Conservation (phyloP, 768 basidiomycete species). For the Mycena leptocephala region DNA sequence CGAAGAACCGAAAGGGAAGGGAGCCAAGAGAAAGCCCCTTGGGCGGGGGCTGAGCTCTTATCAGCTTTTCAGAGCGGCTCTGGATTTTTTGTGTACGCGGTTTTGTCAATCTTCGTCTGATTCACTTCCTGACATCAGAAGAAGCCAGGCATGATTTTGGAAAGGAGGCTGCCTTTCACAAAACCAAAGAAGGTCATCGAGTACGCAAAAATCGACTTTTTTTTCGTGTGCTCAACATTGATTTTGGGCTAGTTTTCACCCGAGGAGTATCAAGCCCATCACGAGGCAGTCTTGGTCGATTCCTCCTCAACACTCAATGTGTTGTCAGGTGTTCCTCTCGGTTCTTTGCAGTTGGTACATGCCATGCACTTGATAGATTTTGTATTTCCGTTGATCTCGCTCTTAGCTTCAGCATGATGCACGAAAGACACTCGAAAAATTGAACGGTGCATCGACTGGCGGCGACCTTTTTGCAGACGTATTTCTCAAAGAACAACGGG, state of each 20-base stretch:
- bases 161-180: constrained; percentile 72
- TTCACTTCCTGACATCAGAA: constrained; percentile 19
- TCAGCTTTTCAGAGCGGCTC: constrained; percentile 88
- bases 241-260: constrained; percentile 65
- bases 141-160: constrained; percentile 82
- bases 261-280: constrained; percentile 68
- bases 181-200: constrained; percentile 66
- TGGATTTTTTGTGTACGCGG: constrained; percentile 86
- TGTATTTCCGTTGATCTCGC: neutral
- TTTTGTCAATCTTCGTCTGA: neutral
- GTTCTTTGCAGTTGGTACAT: constrained; percentile 85
- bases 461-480: constrained; percentile 79
- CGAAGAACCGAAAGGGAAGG: constrained; percentile 66
- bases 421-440: constrained; percentile 73
- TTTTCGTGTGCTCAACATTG: constrained; percentile 4
- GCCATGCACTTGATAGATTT: neutral
- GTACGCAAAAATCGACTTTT: constrained; percentile 53
- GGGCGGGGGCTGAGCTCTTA: constrained; percentile 92
- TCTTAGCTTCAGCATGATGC: constrained; percentile 85
- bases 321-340: constrained; percentile 80
- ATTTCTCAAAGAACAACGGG: constrained; percentile 82
- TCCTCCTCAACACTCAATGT: constrained; percentile 85
- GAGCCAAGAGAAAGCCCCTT: constrained; percentile 68
- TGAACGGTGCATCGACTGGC: constrained; percentile 64
- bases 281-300: constrained; percentile 83